These are phyloP conservation scores for Penicillium dipodomyicola DNA, from an alignment of 495 filamentous ascomycete genomes.

Conservation along the genomic window DNA sequence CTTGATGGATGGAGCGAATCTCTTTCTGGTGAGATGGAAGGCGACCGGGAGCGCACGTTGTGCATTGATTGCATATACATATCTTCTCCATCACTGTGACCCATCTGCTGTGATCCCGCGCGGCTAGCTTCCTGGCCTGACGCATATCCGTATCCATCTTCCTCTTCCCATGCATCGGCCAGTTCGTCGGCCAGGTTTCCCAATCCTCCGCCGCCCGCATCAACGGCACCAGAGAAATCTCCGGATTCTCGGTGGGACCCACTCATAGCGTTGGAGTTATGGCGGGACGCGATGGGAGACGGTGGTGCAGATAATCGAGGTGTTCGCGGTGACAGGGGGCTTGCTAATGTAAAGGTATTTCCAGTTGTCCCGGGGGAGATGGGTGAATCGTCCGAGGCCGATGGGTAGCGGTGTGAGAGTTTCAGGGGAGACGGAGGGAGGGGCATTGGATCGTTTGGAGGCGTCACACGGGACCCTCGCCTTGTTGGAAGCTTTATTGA, in stretches of 20 bases:
- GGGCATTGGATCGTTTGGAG: slow-evolving; percentile 20
- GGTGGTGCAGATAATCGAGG: slow-evolving; percentile 57
- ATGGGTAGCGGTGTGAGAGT: slow-evolving; percentile 62
- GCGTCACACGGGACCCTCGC: slow-evolving; percentile 1
- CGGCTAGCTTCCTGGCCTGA: slow-evolving; percentile 42
- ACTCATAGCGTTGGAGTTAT: slow-evolving; percentile 51
- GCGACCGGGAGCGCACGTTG: slow-evolving; percentile 30
- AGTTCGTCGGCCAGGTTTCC: slow-evolving; percentile 82
- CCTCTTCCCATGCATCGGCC: slow-evolving; percentile 60
- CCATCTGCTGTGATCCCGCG: slow-evolving; percentile 34
- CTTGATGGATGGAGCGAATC: slow-evolving; percentile 30
- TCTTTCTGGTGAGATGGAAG: slow-evolving; percentile 31
- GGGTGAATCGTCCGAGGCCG: slow-evolving; percentile 55
- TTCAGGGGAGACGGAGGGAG: slow-evolving; percentile 60
- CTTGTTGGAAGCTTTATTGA: not conserved
- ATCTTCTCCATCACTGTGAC: slow-evolving; percentile 37
- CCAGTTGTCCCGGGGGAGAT: slow-evolving; percentile 41
- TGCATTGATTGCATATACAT: slow-evolving; percentile 29
- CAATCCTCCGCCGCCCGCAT: slow-evolving; percentile 54
- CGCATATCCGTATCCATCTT: slow-evolving; percentile 46
- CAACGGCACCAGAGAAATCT: slow-evolving; percentile 42
- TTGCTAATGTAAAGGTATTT: slow-evolving; percentile 39
- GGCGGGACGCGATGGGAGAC: slow-evolving; percentile 59
- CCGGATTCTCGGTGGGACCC: slow-evolving; percentile 46
- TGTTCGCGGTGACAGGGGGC: slow-evolving; percentile 38